Conservation (phyloP, 73 alveolate genomes). For the Halteria grandinella region DNA sequence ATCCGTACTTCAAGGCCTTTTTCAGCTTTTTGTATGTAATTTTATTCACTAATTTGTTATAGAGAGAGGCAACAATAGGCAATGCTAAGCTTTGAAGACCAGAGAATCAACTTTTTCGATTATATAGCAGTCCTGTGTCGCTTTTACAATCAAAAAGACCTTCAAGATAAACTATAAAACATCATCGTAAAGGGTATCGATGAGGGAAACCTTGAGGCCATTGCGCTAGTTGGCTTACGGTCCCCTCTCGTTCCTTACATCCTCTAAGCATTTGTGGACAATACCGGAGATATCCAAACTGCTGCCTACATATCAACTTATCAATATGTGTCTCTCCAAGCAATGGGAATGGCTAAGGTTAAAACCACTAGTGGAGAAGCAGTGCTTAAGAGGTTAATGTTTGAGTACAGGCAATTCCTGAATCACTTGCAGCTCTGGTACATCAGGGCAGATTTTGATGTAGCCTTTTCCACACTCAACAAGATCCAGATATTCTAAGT, state of each 20-base stretch:
- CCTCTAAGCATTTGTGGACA: constrained; percentile 24
- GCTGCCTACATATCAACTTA: constrained; percentile 27
- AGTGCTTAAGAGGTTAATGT: background rate
- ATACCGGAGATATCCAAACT: constrained; percentile 27
- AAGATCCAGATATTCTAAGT: too few relatives aligned
- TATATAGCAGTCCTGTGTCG: constrained; percentile 1
- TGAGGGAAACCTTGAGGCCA: constrained; percentile 24
- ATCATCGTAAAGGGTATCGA: constrained; percentile 10
- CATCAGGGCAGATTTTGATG: constrained; percentile 39
- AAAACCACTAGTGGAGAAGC: background rate
- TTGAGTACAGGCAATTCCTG: constrained; percentile 13
- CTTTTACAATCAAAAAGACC: background rate
- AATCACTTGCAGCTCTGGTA: constrained; percentile 33
- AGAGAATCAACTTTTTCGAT: constrained; percentile 24
- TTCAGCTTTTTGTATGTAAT: constrained; percentile 9
- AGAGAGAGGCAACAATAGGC: background rate
- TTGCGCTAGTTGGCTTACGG: constrained; percentile 10
- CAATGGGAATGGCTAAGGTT: too few relatives aligned
- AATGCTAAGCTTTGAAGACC: background rate
- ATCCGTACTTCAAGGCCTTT: constrained; percentile 31
- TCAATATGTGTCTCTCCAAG: background rate
- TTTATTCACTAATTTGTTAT: background rate
- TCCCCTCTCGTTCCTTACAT: constrained; percentile 2
- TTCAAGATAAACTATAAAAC: background rate
- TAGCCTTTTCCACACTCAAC: background rate